Conservation (phyloP, 257 asterid genomes). For the Primulina tabacum region DNA sequence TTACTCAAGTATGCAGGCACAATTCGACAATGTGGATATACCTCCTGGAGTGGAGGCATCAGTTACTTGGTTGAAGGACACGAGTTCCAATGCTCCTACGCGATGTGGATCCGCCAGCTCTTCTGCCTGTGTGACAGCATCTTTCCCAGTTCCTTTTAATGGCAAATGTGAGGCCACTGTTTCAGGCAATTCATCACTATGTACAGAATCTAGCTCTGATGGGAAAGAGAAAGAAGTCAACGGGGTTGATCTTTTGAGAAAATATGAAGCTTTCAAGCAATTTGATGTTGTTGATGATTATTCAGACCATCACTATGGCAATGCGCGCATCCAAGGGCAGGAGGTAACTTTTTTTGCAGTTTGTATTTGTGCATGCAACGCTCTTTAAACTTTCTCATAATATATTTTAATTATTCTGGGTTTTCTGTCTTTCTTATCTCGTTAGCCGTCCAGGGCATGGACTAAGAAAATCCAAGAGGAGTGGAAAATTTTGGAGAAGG, state of each 20-base stretch:
- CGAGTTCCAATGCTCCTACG: conserved; percentile 26
- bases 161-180: conserved; percentile 21
- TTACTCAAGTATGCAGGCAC: conserved; percentile 48
- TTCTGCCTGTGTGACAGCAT: conserved; percentile 23
- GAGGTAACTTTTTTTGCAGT: conserved; percentile 33
- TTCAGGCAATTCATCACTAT: conserved; percentile 34
- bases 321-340: conserved; percentile 33
- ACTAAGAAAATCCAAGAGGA: conserved; percentile 53
- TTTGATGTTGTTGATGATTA: conserved; percentile 46
- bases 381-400: neutral
- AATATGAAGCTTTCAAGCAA: conserved; percentile 36
- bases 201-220: conserved; percentile 30
- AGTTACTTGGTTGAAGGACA: conserved; percentile 42
- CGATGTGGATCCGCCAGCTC: conserved; percentile 3
- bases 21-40: conserved; percentile 57
- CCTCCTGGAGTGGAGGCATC: conserved; percentile 71
- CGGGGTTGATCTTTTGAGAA: conserved; percentile 31
- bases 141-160: conserved; percentile 5
- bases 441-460: conserved; percentile 51
- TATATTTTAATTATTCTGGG: neutral
- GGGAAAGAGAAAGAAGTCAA: conserved; percentile 32
- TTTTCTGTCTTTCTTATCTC: conserved; percentile 15
- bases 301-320: conserved; percentile 53
- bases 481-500: conserved; percentile 57
- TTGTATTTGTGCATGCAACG: neutral